These are phyloP conservation scores for Botryotinia calthae DNA, from an alignment of 2,329 filamentous ascomycete genomes.

Conservation along the genomic window DNA sequence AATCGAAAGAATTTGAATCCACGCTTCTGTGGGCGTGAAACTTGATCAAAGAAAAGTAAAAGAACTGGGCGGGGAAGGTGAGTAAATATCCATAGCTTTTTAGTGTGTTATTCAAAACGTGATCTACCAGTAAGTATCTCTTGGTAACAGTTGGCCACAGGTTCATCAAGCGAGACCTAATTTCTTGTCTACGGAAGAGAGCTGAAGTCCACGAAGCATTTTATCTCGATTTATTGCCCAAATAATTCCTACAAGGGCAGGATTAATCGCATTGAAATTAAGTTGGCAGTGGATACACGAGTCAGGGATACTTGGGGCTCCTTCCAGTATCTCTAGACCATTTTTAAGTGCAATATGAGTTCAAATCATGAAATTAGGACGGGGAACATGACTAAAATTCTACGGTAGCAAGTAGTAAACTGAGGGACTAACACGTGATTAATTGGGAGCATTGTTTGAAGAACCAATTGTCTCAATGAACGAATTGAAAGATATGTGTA, in stretches of 20 bases:
- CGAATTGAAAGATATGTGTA: background rate
- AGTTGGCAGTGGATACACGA: background rate
- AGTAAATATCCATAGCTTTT: background rate
- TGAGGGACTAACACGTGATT: background rate
- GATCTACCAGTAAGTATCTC: background rate
- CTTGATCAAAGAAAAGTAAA: background rate
- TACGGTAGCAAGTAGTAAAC: no score
- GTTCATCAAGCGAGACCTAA: background rate
- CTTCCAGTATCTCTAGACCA: background rate
- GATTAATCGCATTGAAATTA: background rate
- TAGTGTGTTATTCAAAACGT: background rate
- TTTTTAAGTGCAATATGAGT: background rate
- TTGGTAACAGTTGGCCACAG: background rate
- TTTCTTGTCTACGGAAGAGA: background rate
- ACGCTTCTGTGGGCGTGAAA: background rate
- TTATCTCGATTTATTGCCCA: background rate
- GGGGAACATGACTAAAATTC: accelerated
- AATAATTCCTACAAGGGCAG: background rate
- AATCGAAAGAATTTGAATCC: background rate
- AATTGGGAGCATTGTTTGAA: background rate
- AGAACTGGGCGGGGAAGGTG: background rate
- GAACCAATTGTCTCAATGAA: background rate
- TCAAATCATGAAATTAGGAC: background rate
- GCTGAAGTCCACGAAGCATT: background rate
- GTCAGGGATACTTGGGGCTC: background rate